A percentile compares a stretch with the other conserved stretches of the same genome.
Conservation (phyloP, 352 stramenopile genomes). For the Phytophthora pini region DNA sequence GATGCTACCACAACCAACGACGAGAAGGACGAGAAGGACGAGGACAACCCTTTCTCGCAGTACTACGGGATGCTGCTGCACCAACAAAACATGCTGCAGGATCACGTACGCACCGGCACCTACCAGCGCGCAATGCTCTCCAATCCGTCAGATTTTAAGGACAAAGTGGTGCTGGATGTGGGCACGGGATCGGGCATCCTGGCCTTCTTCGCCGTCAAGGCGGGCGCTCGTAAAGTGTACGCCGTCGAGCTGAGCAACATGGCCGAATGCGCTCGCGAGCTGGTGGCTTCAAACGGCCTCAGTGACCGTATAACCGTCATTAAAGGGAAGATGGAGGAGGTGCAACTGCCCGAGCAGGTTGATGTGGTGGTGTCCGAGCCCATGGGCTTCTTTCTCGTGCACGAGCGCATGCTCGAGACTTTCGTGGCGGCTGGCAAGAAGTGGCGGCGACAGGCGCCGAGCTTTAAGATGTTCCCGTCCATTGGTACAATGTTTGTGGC, state of each 20-base stretch:
- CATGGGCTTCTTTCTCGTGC: conserved; percentile 99
- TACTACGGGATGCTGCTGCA: conserved; percentile 97
- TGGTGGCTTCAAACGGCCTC: conserved; percentile 96
- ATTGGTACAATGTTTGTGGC: conserved; percentile 97
- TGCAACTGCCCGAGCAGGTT: conserved; percentile 95
- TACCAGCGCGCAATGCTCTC: conserved; percentile 98
- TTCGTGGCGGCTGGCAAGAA: conserved; percentile 95
- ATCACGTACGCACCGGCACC: conserved; percentile 98
- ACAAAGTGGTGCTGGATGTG: conserved; percentile 99
- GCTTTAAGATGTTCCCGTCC: conserved; percentile 97
- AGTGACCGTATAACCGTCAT: conserved; percentile 97
- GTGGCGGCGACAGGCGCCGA: conserved; percentile 88
- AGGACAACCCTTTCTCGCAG: conserved; percentile 93
- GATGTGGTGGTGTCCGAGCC: conserved; percentile 99
- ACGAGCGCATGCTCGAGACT: conserved; percentile 99
- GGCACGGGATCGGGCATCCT: conserved; percentile 99
- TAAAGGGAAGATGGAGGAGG: conserved; percentile 97
- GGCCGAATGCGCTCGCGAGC: conserved; percentile 94
- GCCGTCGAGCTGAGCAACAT: conserved; percentile 98
- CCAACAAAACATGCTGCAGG: conserved; percentile 99
- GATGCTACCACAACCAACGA: conserved; percentile 3
- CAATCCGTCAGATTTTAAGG: conserved; percentile 95
- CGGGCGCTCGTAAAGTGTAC: conserved; percentile 95
- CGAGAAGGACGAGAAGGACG: conserved; percentile 41
- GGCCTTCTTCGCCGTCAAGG: conserved; percentile 97